Base-by-base conservation (phyloP, 2,329 filamentous ascomycete species). In the Colletotrichum ledebouriae region DNA sequence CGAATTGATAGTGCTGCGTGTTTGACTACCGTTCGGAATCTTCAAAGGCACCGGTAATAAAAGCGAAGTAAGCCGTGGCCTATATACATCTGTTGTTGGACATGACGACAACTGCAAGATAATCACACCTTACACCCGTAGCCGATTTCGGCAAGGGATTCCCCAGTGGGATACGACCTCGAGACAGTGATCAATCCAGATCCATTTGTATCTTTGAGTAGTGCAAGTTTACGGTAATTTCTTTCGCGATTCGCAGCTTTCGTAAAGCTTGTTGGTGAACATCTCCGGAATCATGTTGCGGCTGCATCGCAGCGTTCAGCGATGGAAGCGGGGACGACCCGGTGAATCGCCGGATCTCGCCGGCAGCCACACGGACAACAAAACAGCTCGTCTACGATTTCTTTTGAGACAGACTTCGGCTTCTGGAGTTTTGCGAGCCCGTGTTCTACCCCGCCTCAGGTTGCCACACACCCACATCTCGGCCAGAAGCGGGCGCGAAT, bases 71-170 rank as follows among this genome's bases (percentile, higher is more conserved):
- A 34, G 10, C 56, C n/a, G 49, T 25, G 39, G 46, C 52, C 63
- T 62, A 52, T 70, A 67, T 66, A 69, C 71, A 67, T 55, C 22
- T 52, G 34, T 55, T 46, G 57, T 50, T 46, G 46, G 55, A 59
- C 56, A 73, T 73, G 65, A 71, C 72, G 72, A 69, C 70, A 73
- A 68, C 68, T 73, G 71, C 72, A 64, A 56, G 62, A 59, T 33
- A 71, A 73, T 73, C 71, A 73, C 72, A 72, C 72, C 72, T 73
- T 73, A 69, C 72, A 60, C 58, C 50, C 34, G 53, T 66, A 64
- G 57, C 69, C 66, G 65, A 58, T 63, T 65, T 70, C 68, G 68
- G 68, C 33, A 67, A 67, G 42, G 65, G 41, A 22, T 33, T 44
- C 47, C 49, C 65, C 61, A 65, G 55, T 50, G 33, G 39, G 55